These are phyloP conservation scores for Eremothecium cymbalariae DNA, from an alignment of 1,139 yeast genomes.

Conservation along the genomic window DNA sequence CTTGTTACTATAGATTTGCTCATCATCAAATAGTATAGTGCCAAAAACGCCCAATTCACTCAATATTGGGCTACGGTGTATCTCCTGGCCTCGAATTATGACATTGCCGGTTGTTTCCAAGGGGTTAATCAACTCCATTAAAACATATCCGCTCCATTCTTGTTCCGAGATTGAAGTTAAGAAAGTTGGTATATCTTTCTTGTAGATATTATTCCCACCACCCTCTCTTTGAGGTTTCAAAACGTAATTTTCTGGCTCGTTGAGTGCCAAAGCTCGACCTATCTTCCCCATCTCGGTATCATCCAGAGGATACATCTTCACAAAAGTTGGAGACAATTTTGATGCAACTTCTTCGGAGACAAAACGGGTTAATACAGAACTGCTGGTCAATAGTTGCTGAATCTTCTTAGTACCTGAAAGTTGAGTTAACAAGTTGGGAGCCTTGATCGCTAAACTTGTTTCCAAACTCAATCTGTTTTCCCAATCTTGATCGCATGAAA, in stretches of 20 bases:
- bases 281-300: slow-evolving; percentile 50
- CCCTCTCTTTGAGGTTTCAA: slow-evolving; percentile 98
- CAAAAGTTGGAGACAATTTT: slow-evolving; percentile 57
- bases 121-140: slow-evolving; percentile 88
- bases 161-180: slow-evolving; percentile 50
- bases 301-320: slow-evolving; percentile 79
- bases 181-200: slow-evolving; percentile 71
- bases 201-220: slow-evolving; percentile 85
- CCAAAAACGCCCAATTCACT: slow-evolving; percentile 93
- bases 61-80: slow-evolving; percentile 60
- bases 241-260: slow-evolving; percentile 62
- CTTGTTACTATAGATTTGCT: slow-evolving; percentile 49
- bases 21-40: slow-evolving; percentile 62
- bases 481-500: slow-evolving; percentile 60
- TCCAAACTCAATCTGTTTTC: slow-evolving; percentile 65
- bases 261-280: slow-evolving; percentile 64
- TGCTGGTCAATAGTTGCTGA: slow-evolving; percentile 74
- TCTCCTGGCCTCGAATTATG: slow-evolving; percentile 58
- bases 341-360: slow-evolving; percentile 31
- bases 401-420: slow-evolving; percentile 87
- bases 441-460: slow-evolving; percentile 71
- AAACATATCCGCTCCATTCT: slow-evolving; percentile 84
- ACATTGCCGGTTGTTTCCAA: slow-evolving; percentile 51
- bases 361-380: slow-evolving; percentile 41
- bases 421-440: slow-evolving; percentile 85